Base-by-base conservation (phyloP, 2,329 filamentous ascomycete species). In the Furcasterigmium furcatum region DNA sequence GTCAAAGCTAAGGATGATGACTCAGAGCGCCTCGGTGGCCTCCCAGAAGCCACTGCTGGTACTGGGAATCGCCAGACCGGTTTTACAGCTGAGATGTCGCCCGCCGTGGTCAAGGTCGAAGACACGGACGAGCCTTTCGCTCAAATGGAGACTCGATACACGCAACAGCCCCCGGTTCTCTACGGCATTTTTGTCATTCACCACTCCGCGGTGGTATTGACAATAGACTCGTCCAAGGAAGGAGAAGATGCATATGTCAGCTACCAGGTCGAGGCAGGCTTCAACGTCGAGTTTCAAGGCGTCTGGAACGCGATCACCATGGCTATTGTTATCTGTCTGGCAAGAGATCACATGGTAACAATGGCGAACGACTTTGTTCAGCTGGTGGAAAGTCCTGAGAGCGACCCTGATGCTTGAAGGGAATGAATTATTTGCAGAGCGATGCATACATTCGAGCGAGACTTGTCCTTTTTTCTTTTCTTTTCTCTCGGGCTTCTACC, bases 301-400 rank as follows among this genome's bases (percentile, higher is more conserved):
- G 61, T 73, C 19, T 73, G 70, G 70, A 72, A 73, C 50, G 70
- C 67, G 2, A 52, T 73, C 30, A 72, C 70, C 4, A 44, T 70
- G 9, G 70, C 67, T 9, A 59, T 70, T 19, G 62, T 62, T 10
- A 60, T 63, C 3, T 72, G 69, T 44, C 51, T 66, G 44, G 69
- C 69, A 4, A 60, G 69, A 13, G 67, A 72, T 40, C 64, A 70
- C 44, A 55, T 71, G 44, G 64, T 62, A 38, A 46, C 52, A 7
- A 56, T 65, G 36, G 41, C 52, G 18, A 55, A 55, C 2, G 64
- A 70, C 48, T 72, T 72, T 55, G 59, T 67, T 41, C 51, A 58
- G 29, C 38, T 58, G 35, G 50, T 55, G 5, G 46, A 24, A 4
- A 44, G 55, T 21, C 52, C 58, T n/a, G 65, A 67, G 14, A 67